phyloP scores from a whole-genome alignment of 495 filamentous ascomycete species.

The Geoglossum glabrum region DNA sequence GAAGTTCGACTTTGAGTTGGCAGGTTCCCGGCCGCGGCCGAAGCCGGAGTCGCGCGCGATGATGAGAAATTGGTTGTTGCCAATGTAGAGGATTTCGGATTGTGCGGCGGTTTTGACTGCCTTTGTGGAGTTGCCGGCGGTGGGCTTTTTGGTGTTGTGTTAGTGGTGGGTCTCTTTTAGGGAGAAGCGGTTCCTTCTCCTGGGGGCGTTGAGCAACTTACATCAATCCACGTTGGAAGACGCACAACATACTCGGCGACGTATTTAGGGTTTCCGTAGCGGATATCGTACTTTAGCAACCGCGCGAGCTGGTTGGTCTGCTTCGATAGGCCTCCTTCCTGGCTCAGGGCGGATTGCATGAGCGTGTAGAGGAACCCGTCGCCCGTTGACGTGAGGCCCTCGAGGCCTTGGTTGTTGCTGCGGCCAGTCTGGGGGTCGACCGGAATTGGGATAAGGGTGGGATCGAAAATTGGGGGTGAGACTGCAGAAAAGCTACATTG shows the following conservation, averaged over 20 bases:
- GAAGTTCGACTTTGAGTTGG: constrained; percentile 34
- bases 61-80: constrained; percentile 43
- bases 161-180: too few species aligned
- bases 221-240: too few species aligned
- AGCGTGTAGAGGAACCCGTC: constrained; percentile 49
- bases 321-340: constrained; percentile 43
- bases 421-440: constrained; percentile 41
- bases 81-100: constrained; percentile 49
- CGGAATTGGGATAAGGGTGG: constrained; percentile 22
- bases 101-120: constrained; percentile 39
- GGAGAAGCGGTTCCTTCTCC: too few species aligned
- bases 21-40: constrained; percentile 31
- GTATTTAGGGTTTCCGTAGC: too few species aligned
- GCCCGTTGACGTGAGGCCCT: constrained; percentile 43
- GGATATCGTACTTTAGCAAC: constrained; percentile 43
- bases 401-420: constrained; percentile 61
- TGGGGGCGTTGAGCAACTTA: too few species aligned
- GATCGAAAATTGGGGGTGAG: constrained; percentile 42
- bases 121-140: constrained; percentile 10
- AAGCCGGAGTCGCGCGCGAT: constrained; percentile 44
- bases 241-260: too few species aligned
- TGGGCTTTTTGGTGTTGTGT: neutral
- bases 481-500: constrained; percentile 38
- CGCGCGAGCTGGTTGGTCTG: constrained; percentile 34
- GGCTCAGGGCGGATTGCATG: constrained; percentile 44